Percentiles rank a stretch among this genome's conserved stretches.
These are phyloP conservation scores for Cutaneotrichosporon daszewskae DNA, from an alignment of 1,284 basidiomycete species.

Conservation along the genomic window DNA sequence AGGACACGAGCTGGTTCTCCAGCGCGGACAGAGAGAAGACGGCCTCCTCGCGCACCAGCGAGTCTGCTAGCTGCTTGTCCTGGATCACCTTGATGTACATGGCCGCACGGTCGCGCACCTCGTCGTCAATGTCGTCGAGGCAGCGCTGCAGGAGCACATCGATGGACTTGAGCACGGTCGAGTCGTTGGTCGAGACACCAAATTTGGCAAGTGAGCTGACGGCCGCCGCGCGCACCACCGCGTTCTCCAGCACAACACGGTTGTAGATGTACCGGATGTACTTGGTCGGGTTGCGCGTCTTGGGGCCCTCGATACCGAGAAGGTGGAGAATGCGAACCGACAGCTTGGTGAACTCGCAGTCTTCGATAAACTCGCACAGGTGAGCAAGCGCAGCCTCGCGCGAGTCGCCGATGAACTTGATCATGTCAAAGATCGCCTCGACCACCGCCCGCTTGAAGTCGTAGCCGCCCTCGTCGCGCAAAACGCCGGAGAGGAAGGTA, in stretches of 20 bases:
- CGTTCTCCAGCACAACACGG: conserved; percentile 96
- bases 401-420: conserved; percentile 91
- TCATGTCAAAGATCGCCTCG: conserved; percentile 99
- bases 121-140: conserved; percentile 97
- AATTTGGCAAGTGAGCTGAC: conserved; percentile 95
- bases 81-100: conserved; percentile 83
- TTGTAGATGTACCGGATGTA: conserved; percentile 99
- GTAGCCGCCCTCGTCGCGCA: conserved; percentile 96
- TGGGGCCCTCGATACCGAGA: conserved; percentile 92
- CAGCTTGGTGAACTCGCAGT: conserved; percentile 99
- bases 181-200: conserved; percentile 79
- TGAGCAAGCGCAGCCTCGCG: conserved; percentile 94
- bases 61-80: conserved; percentile 71
- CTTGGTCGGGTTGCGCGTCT: conserved; percentile 90
- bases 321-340: conserved; percentile 94
- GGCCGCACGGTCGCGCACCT: conserved; percentile 95
- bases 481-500: conserved; percentile 84
- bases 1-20: conserved; percentile 79
- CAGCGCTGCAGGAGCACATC: conserved; percentile 83
- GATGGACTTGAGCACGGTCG: conserved; percentile 74
- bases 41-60: conserved; percentile 89
- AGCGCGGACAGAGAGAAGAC: conserved; percentile 81
- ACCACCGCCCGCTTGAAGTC: conserved; percentile 99
- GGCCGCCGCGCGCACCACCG: conserved; percentile 94
- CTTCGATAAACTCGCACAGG: conserved; percentile 99